Conservation (phyloP, 176 grass and related monocot genomes). For the Musa schizocarpa region DNA sequence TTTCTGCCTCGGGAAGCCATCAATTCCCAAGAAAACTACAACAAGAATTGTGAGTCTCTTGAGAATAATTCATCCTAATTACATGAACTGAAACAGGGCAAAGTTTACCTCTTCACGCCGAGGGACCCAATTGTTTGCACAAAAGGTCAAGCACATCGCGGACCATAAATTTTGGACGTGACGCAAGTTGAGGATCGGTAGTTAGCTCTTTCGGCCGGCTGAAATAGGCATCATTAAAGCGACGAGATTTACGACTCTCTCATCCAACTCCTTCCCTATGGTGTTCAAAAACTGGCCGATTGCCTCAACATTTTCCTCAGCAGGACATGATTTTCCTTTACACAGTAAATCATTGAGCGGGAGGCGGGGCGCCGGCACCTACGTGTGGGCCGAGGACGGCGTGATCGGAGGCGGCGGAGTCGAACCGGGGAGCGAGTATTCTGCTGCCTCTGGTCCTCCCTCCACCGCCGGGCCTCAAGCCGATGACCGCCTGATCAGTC, state of each 20-base stretch:
- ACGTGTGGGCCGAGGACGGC: too few relatives aligned
- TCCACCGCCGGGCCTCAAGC: too few relatives aligned
- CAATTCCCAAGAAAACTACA: background rate
- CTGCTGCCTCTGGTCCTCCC: too few relatives aligned
- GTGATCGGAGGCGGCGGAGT: too few relatives aligned
- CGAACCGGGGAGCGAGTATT: too few relatives aligned
- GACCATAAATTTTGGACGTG: conserved; percentile 6
- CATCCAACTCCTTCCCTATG: conserved; percentile 12
- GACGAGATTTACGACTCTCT: conserved; percentile 10
- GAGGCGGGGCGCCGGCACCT: too few relatives aligned
- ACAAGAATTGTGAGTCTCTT: background rate
- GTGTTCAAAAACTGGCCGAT: conserved; percentile 15
- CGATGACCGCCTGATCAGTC: too few relatives aligned
- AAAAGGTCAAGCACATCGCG: conserved; percentile 5
- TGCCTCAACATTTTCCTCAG: conserved; percentile 19
- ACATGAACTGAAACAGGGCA: background rate
- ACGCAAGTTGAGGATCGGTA: background rate
- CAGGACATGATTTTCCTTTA: background rate
- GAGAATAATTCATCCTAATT: background rate
- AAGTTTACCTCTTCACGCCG: conserved; percentile 12
- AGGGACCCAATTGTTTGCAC: conserved; percentile 6
- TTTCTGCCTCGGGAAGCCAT: background rate
- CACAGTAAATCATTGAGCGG: too few relatives aligned
- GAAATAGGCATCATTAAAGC: conserved; percentile 14
- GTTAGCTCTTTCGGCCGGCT: conserved; percentile 3